Evolutionary conservation across 2,329 filamentous ascomycete species (phyloP).

Genomic region (Fusarium sp.): DNA sequence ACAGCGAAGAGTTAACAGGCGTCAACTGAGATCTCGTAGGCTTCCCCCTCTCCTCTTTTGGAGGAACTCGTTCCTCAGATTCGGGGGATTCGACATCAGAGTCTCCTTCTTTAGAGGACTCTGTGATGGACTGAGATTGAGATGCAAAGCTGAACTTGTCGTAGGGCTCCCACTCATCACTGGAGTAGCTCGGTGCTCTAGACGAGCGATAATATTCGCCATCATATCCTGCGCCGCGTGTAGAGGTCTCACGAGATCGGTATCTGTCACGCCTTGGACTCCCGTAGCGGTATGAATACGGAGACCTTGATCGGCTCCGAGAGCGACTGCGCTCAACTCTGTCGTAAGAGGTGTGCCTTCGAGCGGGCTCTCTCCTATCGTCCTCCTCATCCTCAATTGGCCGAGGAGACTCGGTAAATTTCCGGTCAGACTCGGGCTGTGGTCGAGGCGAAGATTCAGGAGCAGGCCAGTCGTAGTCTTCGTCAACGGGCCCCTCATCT

Average conservation of each 20-base stretch:
- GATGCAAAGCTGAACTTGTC: conserved; percentile 50
- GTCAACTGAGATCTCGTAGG: conserved; percentile 37
- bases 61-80: conserved; percentile 41
- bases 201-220: conserved; percentile 11
- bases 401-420: conserved; percentile 36
- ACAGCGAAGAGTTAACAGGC: conserved; percentile 54
- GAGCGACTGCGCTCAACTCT: neutral
- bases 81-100: conserved; percentile 51
- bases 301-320: conserved; percentile 28
- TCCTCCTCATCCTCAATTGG: conserved; percentile 31
- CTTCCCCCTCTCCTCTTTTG: conserved; percentile 29
- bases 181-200: conserved; percentile 32
- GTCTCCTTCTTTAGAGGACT: conserved; percentile 48
- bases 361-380: neutral
- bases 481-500: conserved; percentile 9
- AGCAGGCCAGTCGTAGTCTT: conserved; percentile 3
- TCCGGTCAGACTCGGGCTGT: conserved; percentile 3
- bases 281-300: conserved; percentile 13
- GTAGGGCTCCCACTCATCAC: conserved; percentile 50
- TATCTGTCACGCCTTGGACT: conserved; percentile 11
- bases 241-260: conserved; percentile 12
- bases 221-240: conserved; percentile 14
- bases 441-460: neutral
- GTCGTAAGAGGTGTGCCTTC: conserved; percentile 1
- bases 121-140: conserved; percentile 35